Conservation (phyloP, 768 basidiomycete genomes). For the Boletus reticulatus region DNA sequence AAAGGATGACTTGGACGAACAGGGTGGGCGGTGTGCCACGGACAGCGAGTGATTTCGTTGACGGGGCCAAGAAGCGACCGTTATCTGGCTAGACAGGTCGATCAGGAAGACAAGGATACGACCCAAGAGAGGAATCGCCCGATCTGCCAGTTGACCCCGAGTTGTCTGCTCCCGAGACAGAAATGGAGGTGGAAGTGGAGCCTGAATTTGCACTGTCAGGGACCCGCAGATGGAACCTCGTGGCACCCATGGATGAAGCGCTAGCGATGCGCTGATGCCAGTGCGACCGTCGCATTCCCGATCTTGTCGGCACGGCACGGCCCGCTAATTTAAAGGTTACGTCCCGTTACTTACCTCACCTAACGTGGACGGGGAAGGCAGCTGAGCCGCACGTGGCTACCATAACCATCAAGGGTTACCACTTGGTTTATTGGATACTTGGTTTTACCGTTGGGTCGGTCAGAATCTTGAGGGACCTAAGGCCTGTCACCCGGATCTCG, state of each 20-base stretch:
- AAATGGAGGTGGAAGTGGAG: constrained; percentile 4
- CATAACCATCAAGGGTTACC: background rate
- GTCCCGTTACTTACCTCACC: background rate
- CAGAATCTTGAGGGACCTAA: background rate
- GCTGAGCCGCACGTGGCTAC: constrained; percentile 5
- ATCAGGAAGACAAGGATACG: constrained; percentile 1
- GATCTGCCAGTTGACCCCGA: constrained; percentile 1
- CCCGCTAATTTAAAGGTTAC: background rate
- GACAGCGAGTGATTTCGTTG: background rate
- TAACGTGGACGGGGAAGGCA: constrained; percentile 1
- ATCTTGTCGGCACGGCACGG: constrained; percentile 10
- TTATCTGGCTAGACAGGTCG: constrained; percentile 4
- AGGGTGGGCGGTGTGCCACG: background rate
- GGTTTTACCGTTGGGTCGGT: constrained; percentile 3
- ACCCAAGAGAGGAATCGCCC: background rate
- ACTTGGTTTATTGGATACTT: background rate
- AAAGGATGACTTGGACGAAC: background rate
- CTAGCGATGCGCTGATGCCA: constrained; percentile 8
- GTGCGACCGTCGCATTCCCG: constrained; percentile 23
- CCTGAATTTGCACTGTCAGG: constrained; percentile 10
- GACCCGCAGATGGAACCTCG: constrained; percentile 16
- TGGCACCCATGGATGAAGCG: constrained; percentile 17
- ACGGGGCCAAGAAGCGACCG: background rate
- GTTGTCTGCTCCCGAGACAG: constrained; percentile 12
- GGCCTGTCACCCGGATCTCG: constrained; percentile 7